Percentiles rank a stretch among this genome's conserved stretches.
These are phyloP conservation scores for Exutisphaerella laricina DNA, from an alignment of 2,329 filamentous ascomycete genomes.

Conservation along the genomic window DNA sequence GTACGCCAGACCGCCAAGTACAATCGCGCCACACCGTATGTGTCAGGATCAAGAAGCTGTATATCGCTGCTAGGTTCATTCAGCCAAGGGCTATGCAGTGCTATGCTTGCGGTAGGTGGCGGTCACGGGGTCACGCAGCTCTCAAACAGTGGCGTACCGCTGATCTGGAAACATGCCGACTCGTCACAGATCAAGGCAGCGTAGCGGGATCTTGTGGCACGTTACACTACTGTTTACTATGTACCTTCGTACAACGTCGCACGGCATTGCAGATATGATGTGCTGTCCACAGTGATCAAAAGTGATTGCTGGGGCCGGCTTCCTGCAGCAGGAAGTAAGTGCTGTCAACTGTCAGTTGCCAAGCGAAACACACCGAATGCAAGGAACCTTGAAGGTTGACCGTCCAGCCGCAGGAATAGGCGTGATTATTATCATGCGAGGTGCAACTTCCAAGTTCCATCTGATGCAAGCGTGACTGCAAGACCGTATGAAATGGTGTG, in stretches of 20 bases:
- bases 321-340: background rate
- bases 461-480: too few species aligned
- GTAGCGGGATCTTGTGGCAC: background rate
- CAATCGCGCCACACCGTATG: too few species aligned
- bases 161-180: background rate
- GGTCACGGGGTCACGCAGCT: slow-evolving; percentile 3
- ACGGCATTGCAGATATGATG: background rate
- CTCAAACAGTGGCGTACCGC: slow-evolving; percentile 1
- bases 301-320: background rate
- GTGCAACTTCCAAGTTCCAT: too few species aligned
- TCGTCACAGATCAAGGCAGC: background rate
- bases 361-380: background rate
- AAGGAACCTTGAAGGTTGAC: background rate
- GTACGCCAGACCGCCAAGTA: too few species aligned
- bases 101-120: background rate
- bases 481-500: too few species aligned
- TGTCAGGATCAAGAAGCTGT: too few species aligned
- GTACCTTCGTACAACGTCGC: background rate
- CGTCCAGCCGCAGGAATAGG: background rate
- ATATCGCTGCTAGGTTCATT: too few species aligned
- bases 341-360: background rate
- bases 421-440: too few species aligned
- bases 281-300: too few species aligned
- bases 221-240: background rate
- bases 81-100: too few species aligned